phyloP scores from a whole-genome alignment of 768 basidiomycete species.

The Crucibulum laeve region DNA sequence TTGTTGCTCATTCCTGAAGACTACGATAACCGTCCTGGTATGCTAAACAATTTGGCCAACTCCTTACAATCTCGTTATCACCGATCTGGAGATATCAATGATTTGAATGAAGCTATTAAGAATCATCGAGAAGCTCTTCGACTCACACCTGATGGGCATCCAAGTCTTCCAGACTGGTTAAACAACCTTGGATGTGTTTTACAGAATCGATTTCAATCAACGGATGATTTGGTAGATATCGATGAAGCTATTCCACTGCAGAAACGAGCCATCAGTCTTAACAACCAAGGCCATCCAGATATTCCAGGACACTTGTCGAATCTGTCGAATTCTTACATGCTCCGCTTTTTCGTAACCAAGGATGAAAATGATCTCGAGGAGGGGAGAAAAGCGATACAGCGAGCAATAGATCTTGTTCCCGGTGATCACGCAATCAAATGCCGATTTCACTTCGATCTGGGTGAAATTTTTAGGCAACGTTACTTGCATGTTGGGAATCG shows the following conservation, averaged over 20 bases:
- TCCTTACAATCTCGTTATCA: slow-evolving; percentile 7
- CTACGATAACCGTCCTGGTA: not conserved
- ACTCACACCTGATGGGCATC: slow-evolving; percentile 10
- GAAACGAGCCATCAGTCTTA: not conserved
- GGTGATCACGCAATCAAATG: no score
- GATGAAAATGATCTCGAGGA: no score
- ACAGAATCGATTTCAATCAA: not conserved
- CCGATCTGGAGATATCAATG: slow-evolving; percentile 4
- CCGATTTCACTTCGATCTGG: no score
- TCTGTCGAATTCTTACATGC: not conserved
- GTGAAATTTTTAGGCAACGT: no score
- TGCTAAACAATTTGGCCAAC: slow-evolving; percentile 7
- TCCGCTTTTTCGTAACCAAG: no score
- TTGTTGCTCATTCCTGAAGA: not conserved
- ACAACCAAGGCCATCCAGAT: not conserved
- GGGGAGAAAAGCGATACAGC: no score
- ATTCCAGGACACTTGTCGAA: not conserved
- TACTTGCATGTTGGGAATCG: no score
- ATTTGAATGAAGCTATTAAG: slow-evolving; percentile 7
- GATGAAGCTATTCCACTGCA: not conserved
- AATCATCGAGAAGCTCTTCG: slow-evolving; percentile 1
- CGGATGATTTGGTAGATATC: not conserved
- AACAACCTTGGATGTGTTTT: slow-evolving; percentile 7
- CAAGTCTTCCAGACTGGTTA: slow-evolving; percentile 2
- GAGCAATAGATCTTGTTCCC: no score